Evolutionary conservation across 2,329 filamentous ascomycete species (phyloP), one percentile per base, ranked within the genome.

Genomic region (Ascochyta viciae-villosae): DNA sequence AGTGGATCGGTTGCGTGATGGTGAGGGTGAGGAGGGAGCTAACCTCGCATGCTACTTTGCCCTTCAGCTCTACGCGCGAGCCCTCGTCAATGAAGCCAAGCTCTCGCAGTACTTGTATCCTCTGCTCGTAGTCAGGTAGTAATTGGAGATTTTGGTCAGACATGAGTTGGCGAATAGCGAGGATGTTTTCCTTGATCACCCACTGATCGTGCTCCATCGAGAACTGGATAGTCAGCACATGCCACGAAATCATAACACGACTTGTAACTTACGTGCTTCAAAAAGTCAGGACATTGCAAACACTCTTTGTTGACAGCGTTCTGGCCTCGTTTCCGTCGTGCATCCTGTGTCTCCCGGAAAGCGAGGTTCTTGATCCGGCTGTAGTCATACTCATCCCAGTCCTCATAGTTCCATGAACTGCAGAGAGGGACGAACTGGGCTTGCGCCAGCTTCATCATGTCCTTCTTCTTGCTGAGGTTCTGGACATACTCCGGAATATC

Each of bases 131-230:
- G 77, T 99, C 95, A 0, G 95, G 95, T 9, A 99, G 85, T 4
- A 99, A 85, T 71, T 97, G 93, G 2, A 99, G 85, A 71, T 98
- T 98, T 74, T 98, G 94, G 74, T 98, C 92, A 1, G 95, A 97
- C 78, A 98, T 92, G 26, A 94, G 83, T 71, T 92, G 89, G 58
- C 93, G 91, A 56, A 99, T 82, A 58, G 93, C 88, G 13, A 88
- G 86, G 66, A 99, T 97, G 67, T 96, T 93, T 74, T 96, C 92
- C 74, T 95, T 91, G 74, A 99, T 92, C 42, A 96, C 84, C 92
- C 94, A 98, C 77, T 97, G 91, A 71, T 97, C 92, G 71, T 99
- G 92, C 70, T 93, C 91, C 90, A 96, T 96, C 60, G 92, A 90
- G 73, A 95, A 97, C 89, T 94, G 58, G 35, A 13, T 8, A 10